Percentiles rank a stretch among this genome's conserved stretches.
Conservation (phyloP, 2,329 filamentous ascomycete species). For the Cytospora piceicola region DNA sequence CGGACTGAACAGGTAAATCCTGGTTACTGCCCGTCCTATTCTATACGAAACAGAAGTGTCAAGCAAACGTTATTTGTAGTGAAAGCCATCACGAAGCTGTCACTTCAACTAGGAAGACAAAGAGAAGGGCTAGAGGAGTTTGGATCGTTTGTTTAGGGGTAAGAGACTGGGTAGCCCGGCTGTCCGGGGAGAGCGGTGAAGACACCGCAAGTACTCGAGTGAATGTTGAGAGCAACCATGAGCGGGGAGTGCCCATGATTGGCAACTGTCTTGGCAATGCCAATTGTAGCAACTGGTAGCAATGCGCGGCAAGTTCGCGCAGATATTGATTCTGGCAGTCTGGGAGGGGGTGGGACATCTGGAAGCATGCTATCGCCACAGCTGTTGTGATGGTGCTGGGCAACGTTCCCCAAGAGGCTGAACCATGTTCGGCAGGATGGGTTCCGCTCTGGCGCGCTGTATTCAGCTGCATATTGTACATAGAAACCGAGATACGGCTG, state of each 20-base stretch:
- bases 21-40: not conserved
- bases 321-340: not conserved
- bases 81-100: not conserved
- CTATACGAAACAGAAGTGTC: not conserved
- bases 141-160: not conserved
- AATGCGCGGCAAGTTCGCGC: not conserved
- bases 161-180: not conserved
- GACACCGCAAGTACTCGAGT: not conserved
- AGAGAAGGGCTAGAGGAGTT: not conserved
- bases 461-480: not conserved
- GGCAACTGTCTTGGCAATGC: not conserved
- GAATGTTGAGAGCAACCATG: not conserved
- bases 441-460: not conserved
- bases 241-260: not conserved
- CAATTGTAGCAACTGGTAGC: not conserved
- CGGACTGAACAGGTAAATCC: not conserved
- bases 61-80: not conserved
- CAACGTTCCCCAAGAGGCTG: slow-evolving; percentile 21
- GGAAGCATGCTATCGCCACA: not conserved
- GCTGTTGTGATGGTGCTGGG: slow-evolving; percentile 13
- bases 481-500: not conserved
- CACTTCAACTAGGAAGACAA: not conserved
- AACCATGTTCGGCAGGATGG: slow-evolving; percentile 4
- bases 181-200: not conserved
- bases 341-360: no score